Conservation (phyloP, 331 rosid genomes). For the Rosa hybrid region DNA sequence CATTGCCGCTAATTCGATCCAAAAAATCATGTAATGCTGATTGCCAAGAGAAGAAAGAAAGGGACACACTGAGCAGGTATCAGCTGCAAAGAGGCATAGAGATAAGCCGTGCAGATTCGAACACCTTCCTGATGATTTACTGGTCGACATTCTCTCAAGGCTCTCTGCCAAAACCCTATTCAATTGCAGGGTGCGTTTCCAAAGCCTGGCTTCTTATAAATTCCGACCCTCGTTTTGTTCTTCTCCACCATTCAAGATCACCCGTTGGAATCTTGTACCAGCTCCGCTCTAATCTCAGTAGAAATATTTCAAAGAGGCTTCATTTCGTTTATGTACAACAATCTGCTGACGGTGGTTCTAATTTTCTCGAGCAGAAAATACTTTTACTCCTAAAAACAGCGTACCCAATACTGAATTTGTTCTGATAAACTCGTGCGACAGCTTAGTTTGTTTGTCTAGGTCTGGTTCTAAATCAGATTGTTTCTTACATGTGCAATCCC, state of each 20-base stretch:
- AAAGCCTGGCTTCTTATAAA: neutral
- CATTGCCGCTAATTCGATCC: too few species aligned
- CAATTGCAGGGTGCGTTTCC: neutral
- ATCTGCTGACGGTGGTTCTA: neutral
- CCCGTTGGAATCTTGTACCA: neutral
- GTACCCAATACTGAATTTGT: neutral
- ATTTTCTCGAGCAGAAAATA: neutral
- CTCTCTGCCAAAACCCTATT: conserved; percentile 1
- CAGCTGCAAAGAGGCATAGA: neutral
- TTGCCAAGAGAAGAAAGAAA: neutral
- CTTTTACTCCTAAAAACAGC: neutral
- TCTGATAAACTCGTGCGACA: neutral
- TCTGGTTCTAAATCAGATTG: too few species aligned
- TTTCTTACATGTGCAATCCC: neutral
- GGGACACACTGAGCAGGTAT: neutral
- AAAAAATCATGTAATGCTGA: too few species aligned
- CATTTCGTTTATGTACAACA: neutral
- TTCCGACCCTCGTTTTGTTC: neutral
- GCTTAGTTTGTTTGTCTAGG: neutral
- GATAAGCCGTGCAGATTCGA: neutral
- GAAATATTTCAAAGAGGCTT: too few species aligned
- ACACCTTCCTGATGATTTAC: neutral
- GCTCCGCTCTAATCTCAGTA: too few species aligned
- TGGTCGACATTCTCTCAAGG: neutral
- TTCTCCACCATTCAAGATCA: neutral